Conservation (phyloP, 2,329 filamentous ascomycete species). For the Phialophora chinensis region DNA sequence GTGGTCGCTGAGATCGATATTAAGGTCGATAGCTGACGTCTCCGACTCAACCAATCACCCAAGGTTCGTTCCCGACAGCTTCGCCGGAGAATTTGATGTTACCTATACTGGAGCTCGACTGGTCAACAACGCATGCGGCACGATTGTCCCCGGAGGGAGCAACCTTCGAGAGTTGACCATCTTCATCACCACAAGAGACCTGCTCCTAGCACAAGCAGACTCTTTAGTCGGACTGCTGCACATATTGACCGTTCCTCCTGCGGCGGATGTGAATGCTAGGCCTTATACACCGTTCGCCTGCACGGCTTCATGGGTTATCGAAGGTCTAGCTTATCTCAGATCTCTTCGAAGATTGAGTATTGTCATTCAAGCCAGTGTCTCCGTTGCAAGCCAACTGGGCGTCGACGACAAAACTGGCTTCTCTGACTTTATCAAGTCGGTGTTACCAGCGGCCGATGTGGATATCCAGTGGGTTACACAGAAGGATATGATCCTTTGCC, state of each 20-base stretch:
- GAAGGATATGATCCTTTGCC: neutral
- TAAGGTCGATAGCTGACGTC: constrained; percentile 12
- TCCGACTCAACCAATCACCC: neutral
- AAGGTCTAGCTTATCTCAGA: constrained; percentile 18
- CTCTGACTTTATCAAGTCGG: neutral
- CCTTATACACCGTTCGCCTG: constrained; percentile 5
- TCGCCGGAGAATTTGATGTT: neutral
- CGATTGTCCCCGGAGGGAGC: neutral
- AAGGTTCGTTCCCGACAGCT: neutral
- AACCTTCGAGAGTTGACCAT: constrained; percentile 16
- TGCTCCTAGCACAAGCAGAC: constrained; percentile 23
- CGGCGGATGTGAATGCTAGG: neutral
- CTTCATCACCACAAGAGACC: constrained; percentile 20
- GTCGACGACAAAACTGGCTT: constrained; percentile 2
- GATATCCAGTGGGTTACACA: constrained; percentile 16
- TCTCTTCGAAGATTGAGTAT: constrained; percentile 23
- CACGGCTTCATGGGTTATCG: constrained; percentile 22
- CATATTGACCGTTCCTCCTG: constrained; percentile 8
- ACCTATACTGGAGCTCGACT: neutral
- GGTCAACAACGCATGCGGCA: neutral
- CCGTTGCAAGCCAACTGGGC: constrained; percentile 11
- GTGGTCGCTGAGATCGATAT: constrained; percentile 19
- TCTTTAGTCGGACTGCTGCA: constrained; percentile 23
- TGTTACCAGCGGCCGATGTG: constrained; percentile 2
- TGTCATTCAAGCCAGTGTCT: constrained; percentile 15